phyloP scores from a whole-genome alignment of 1,284 basidiomycete species.

The Bjerkandera adusta region DNA sequence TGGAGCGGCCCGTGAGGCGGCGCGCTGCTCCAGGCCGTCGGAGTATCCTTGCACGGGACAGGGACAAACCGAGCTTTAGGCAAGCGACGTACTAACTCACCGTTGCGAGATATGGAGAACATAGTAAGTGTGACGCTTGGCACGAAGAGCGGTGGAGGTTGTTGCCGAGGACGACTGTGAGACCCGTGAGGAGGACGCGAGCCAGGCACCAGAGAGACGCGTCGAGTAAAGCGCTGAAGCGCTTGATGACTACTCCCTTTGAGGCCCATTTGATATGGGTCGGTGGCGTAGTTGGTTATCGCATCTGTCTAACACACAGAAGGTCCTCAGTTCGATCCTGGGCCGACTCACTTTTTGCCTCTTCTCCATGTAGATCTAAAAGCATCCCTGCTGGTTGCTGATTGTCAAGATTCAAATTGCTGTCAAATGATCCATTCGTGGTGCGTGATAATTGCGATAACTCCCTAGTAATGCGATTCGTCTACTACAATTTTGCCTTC shows the following conservation, averaged over 20 bases:
- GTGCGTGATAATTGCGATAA: no score
- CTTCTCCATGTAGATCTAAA: no score
- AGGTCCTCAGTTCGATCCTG: conserved; percentile 30
- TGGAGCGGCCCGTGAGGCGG: neutral
- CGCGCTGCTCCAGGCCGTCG: neutral
- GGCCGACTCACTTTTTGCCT: conserved; percentile 29
- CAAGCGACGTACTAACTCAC: neutral
- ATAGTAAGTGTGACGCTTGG: neutral
- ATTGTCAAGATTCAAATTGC: no score
- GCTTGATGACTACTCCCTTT: no score
- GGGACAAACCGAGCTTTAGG: no score
- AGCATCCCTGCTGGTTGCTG: no score
- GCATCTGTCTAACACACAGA: conserved; percentile 66
- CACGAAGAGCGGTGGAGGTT: neutral
- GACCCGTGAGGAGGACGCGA: neutral
- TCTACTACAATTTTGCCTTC: conserved; percentile 29
- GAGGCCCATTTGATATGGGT: no score
- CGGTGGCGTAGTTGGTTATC: conserved; percentile 79
- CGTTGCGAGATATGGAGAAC: neutral
- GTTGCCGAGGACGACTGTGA: neutral
- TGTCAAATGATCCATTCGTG: no score
- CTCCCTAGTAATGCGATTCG: no score
- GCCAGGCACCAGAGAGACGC: neutral
- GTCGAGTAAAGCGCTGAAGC: no score
- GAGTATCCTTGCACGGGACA: no score